A percentile compares a stretch with the other conserved stretches of the same genome.
Conservation (phyloP, 1,284 basidiomycete species). For the Ceratobasidium sp. region DNA sequence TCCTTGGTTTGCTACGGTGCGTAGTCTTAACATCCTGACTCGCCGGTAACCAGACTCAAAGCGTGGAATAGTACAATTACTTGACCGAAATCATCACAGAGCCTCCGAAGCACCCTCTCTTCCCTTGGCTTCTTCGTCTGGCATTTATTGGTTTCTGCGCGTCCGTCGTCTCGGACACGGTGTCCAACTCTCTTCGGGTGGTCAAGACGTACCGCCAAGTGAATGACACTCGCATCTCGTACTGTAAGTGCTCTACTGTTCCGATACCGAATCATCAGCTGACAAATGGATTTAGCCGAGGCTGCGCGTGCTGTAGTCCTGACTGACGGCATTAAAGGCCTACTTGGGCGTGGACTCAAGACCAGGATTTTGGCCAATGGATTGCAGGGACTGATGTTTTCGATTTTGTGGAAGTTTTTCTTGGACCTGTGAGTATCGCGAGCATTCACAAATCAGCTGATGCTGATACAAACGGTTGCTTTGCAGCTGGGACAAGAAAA, state of each 20-base stretch:
- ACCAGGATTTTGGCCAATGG: constrained; percentile 87
- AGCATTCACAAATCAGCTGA: background rate
- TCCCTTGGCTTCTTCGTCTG: constrained; percentile 74
- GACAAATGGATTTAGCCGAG: constrained; percentile 54
- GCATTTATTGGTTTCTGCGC: constrained; percentile 89
- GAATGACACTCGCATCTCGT: constrained; percentile 79
- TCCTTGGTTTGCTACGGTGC: constrained; percentile 60
- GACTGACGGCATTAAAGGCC: constrained; percentile 70
- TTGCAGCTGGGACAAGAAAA: constrained; percentile 57
- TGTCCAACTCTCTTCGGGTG: constrained; percentile 89
- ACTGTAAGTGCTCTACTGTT: constrained; percentile 56
- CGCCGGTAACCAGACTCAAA: background rate
- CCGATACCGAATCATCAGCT: background rate
- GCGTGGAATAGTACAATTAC: constrained; percentile 71
- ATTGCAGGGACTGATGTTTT: constrained; percentile 85
- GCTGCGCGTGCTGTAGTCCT: constrained; percentile 74
- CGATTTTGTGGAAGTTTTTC: constrained; percentile 85
- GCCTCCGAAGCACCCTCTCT: constrained; percentile 59
- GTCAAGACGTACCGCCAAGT: constrained; percentile 94
- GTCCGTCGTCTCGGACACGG: constrained; percentile 81
- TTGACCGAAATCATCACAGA: constrained; percentile 71
- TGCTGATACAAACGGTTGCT: background rate
- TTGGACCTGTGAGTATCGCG: constrained; percentile 73
- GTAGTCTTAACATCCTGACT: constrained; percentile 13
- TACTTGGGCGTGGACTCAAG: constrained; percentile 85